phyloP scores from a whole-genome alignment of 2,329 filamentous ascomycete genomes.

The Rhinocladiella mackenziei region DNA sequence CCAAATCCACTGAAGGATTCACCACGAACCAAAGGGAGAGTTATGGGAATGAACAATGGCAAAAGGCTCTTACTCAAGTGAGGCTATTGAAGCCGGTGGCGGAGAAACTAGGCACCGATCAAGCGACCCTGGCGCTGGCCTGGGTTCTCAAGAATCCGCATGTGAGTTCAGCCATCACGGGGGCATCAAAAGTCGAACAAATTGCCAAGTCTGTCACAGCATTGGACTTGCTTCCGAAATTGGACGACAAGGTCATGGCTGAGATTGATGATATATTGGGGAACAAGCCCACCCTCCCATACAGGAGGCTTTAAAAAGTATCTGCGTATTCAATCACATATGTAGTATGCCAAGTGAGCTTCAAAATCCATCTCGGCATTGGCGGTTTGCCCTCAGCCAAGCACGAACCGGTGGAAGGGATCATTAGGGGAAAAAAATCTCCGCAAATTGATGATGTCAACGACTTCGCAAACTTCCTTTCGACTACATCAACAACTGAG shows the following conservation, averaged over 20 bases:
- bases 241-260: conserved; percentile 43
- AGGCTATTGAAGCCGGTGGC: conserved; percentile 57
- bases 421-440: too few relatives aligned
- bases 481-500: background rate
- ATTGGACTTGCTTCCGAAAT: conserved; percentile 41
- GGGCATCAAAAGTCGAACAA: conserved; percentile 44
- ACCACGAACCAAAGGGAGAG: conserved; percentile 45
- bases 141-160: conserved; percentile 59
- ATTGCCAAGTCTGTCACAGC: conserved; percentile 42
- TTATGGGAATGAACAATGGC: conserved; percentile 42
- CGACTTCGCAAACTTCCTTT: background rate
- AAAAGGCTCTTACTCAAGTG: conserved; percentile 54
- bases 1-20: conserved; percentile 54
- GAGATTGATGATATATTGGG: conserved; percentile 44
- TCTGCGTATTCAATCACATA: too few relatives aligned
- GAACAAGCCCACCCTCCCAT: too few relatives aligned
- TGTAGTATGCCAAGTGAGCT: too few relatives aligned
- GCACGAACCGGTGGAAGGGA: background rate
- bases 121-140: conserved; percentile 55
- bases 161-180: conserved; percentile 42
- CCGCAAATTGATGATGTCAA: conserved; percentile 10
- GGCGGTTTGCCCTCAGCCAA: too few relatives aligned
- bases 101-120: conserved; percentile 59
- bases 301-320: too few relatives aligned
- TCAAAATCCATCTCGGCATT: too few relatives aligned